Conservation (phyloP, 371 early-diverging fungal genomes). For the Dichotomocladium elegans region DNA sequence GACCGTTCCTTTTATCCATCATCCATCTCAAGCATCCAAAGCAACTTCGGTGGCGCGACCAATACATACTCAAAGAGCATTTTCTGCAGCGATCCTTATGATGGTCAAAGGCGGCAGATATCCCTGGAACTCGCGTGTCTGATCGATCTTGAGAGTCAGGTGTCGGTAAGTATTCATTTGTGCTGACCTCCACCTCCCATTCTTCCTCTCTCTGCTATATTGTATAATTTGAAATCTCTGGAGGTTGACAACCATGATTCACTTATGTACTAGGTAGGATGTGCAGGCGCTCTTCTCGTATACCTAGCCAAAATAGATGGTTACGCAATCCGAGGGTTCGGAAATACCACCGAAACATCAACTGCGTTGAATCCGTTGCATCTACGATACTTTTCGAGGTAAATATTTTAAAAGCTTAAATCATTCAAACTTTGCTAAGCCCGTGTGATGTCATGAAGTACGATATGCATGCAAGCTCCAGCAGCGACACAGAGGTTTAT, state of each 20-base stretch:
- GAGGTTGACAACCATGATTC: not conserved
- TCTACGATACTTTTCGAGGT: constrained; percentile 18
- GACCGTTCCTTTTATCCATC: too few species aligned
- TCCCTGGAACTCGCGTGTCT: constrained; percentile 48
- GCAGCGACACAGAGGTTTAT: constrained; percentile 49
- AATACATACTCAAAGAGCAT: not conserved
- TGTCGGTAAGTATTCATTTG: constrained; percentile 18
- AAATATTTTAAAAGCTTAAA: not conserved
- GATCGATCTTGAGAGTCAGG: constrained; percentile 41
- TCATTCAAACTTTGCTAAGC: not conserved
- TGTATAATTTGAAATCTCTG: not conserved
- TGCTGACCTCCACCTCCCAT: too few species aligned
- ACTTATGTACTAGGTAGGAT: constrained; percentile 45
- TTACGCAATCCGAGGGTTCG: constrained; percentile 10
- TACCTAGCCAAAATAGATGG: constrained; percentile 36
- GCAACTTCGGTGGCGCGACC: not conserved
- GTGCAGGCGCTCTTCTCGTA: constrained; percentile 59
- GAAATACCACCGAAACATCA: constrained; percentile 9
- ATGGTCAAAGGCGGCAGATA: constrained; percentile 40
- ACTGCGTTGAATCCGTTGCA: constrained; percentile 20
- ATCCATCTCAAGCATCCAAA: too few species aligned
- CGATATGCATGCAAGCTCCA: constrained; percentile 52
- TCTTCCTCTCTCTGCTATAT: too few species aligned
- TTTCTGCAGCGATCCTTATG: constrained; percentile 11
- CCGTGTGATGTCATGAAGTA: not conserved